Base-by-base conservation (phyloP, 768 basidiomycete genomes). In the Sarcomyxa edulis region DNA sequence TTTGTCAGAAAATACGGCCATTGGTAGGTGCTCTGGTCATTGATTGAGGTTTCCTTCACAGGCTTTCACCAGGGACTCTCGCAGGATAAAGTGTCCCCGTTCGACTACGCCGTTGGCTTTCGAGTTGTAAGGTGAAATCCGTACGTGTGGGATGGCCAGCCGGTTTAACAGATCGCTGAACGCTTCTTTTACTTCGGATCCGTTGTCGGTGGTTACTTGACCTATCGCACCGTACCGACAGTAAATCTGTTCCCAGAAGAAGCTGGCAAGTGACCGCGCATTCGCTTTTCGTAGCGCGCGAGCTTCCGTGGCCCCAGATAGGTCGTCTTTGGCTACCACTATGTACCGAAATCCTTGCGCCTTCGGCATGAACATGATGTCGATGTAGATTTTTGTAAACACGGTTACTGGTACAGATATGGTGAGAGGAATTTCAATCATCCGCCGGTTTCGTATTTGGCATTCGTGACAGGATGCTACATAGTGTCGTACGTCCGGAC, bases 101-200 rank as follows among this genome's bases (percentile, higher is more conserved):
- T 65, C 54, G 5, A 61, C 45, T 1, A 61, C 40, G 0, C 64
- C 51, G 10, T 65, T 65, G 0, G 60, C 59, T 4, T 45, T 45
- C 0, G 56, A 60, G 32, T 66, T 66, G 47, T 66, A 66, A 0
- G 47, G 40, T 0, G 48, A 61, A 6, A 60, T 65, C 3, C 24
- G 19, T 15, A 36, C 24, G 4, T 36, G 35, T 3, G 14, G 35
- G 6, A 24, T 24, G 5, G 23, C 8, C 6, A 14, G 15, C 10
- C 33, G 16, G 3, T 20, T 3, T 6, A n/a, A 19, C n/a, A 14
- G 20, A 4, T n/a, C 20, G 12, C 18, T 19, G 33, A 8, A 18
- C 15, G 33, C 20, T 35, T 23, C 33, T 35, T 42, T 47, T 3
- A 46, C 37, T 21, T 47, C 50, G 3, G 48, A 28, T 2, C 60